Percentiles rank a stretch among this genome's conserved stretches.
phyloP scores from a whole-genome alignment of 2,329 filamentous ascomycete genomes.

The Ceratocystis alfenasii region DNA sequence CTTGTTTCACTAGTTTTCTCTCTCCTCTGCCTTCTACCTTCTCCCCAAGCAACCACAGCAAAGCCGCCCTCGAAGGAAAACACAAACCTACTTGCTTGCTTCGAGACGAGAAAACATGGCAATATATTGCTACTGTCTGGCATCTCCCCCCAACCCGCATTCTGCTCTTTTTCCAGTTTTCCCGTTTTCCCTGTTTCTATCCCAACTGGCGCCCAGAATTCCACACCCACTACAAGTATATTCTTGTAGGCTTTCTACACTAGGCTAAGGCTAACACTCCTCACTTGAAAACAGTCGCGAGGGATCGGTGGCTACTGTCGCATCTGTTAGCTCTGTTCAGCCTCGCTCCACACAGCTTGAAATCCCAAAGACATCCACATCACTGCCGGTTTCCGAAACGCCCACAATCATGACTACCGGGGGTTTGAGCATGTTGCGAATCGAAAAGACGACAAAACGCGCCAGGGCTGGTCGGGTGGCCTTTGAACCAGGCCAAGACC shows the following conservation, averaged over 20 bases:
- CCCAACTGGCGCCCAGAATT: background rate
- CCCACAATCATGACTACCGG: background rate
- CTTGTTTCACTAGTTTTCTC: background rate
- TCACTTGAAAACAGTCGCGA: background rate
- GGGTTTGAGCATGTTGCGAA: conserved; percentile 25
- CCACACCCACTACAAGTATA: too few species aligned
- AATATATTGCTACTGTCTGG: too few species aligned
- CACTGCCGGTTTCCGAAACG: background rate
- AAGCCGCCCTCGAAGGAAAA: background rate
- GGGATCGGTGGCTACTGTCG: conserved; percentile 7
- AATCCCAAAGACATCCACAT: background rate
- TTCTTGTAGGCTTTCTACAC: too few species aligned
- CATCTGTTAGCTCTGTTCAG: background rate
- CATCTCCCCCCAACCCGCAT: too few species aligned
- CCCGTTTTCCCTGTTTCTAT: background rate
- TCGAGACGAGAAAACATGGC: too few species aligned
- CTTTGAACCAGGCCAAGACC: conserved; percentile 21
- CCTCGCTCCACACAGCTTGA: background rate
- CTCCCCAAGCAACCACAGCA: background rate
- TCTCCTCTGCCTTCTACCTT: background rate
- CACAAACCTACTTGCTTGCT: background rate
- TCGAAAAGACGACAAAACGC: conserved; percentile 5
- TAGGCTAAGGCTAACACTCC: background rate
- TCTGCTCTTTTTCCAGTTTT: background rate
- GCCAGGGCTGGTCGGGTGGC: conserved; percentile 12